Evolutionary conservation across 495 filamentous ascomycete genomes (phyloP).

Genomic region (Zalerion maritima): DNA sequence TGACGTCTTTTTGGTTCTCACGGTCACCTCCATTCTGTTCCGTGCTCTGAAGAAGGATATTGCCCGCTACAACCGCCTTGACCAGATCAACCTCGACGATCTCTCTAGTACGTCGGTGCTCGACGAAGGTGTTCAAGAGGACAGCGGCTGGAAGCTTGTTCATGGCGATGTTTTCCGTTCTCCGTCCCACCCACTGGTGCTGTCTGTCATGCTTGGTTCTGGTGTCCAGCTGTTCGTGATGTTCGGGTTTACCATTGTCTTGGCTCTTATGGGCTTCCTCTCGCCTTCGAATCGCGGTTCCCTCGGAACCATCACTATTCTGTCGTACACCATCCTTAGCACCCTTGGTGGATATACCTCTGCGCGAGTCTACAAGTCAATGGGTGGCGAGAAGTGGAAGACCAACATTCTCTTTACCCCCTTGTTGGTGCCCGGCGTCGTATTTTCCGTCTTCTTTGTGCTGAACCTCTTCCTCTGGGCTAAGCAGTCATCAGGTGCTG

Average conservation of each 20-base stretch:
- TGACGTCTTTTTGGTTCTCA: conserved; percentile 77
- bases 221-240: conserved; percentile 95
- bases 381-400: conserved; percentile 88
- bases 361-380: conserved; percentile 77
- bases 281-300: conserved; percentile 91
- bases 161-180: conserved; percentile 95
- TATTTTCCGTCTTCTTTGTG: conserved; percentile 82
- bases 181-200: conserved; percentile 63
- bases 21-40: conserved; percentile 77
- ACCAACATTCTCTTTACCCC: conserved; percentile 82
- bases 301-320: conserved; percentile 75
- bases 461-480: conserved; percentile 95
- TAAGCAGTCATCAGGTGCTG: conserved; percentile 76
- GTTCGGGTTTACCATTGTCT: conserved; percentile 84
- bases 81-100: conserved; percentile 74
- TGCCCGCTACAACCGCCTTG: conserved; percentile 84
- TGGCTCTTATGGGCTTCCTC: conserved; percentile 86
- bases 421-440: conserved; percentile 67
- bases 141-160: conserved; percentile 96
- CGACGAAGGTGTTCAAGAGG: conserved; percentile 91
- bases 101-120: conserved; percentile 57
- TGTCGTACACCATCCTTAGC: conserved; percentile 85
- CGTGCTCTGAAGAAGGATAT: conserved; percentile 87
- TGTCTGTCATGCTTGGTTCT: conserved; percentile 82
- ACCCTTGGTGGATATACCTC: conserved; percentile 89